Conservation (phyloP, 2,329 filamentous ascomycete species). For the Arthrobotrys megalospora region DNA sequence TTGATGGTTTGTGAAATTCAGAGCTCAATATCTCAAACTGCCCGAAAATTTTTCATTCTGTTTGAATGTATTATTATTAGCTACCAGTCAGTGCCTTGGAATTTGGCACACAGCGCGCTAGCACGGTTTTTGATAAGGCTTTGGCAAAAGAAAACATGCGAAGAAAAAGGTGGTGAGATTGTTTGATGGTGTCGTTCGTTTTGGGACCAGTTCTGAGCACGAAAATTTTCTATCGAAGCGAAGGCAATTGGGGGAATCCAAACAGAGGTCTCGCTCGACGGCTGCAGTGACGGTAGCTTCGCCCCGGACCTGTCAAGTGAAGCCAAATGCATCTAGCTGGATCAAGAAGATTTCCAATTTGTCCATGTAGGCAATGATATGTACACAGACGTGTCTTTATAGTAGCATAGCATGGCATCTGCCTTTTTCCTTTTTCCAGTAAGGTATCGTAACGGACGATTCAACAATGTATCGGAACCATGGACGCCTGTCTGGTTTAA, state of each 20-base stretch:
- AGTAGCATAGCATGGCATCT: conserved; percentile 18
- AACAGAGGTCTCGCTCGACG: background rate
- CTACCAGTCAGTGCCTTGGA: conserved; percentile 45
- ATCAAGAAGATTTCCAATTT: conserved; percentile 36
- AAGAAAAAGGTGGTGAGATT: conserved; percentile 37
- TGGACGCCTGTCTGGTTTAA: conserved; percentile 59
- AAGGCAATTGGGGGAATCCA: conserved; percentile 23
- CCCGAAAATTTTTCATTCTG: conserved; percentile 39
- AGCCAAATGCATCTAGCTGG: conserved; percentile 24
- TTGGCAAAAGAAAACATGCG: conserved; percentile 19
- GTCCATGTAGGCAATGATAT: conserved; percentile 5
- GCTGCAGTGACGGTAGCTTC: conserved; percentile 11
- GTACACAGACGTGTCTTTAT: conserved; percentile 33
- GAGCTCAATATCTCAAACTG: conserved; percentile 32
- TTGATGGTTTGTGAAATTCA: conserved; percentile 25
- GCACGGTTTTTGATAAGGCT: conserved; percentile 53
- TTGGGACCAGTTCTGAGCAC: conserved; percentile 19
- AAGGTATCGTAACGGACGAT: background rate
- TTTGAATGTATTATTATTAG: conserved; percentile 45
- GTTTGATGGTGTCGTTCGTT: conserved; percentile 47
- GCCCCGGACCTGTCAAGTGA: conserved; percentile 22
- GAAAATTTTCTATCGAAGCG: conserved; percentile 26
- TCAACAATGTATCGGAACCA: conserved; percentile 52
- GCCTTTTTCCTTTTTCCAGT: conserved; percentile 48
- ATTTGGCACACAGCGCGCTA: conserved; percentile 52